Evolutionary conservation across 108 stramenopile species (phyloP), one percentile per base, ranked within the genome.

Genomic region (Pseudonitzschia delicatissima): DNA sequence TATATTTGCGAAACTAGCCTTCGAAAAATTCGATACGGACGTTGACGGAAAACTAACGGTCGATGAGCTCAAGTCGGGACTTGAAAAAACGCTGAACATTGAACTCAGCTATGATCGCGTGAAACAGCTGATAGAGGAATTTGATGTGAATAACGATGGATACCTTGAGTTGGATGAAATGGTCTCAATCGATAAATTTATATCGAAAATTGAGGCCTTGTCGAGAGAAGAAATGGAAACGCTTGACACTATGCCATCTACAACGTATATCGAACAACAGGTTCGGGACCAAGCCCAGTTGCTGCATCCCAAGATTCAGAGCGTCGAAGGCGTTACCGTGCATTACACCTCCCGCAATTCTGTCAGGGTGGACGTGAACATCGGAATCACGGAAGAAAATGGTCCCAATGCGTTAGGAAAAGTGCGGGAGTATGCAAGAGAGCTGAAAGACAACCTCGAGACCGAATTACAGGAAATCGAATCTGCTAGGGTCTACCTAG

Each of bases 251-350:
- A 55, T 42, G 31, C 57, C 52, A 1, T 68, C 67, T 23, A 32
- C 67, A 7, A 27, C 52, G 17, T 52, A 68, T 0, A 55, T 68
- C 31, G 67, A 68, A 32, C 39, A 55, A 26, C 37, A 45, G 25
- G 67, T 68, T 2, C 67, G 67, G 58, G 34, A 68, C 26, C 39
- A 57, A 40, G 67, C 67, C 13, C 29, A 53, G 40, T 40, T 57
- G 26, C 18, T 68, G 57, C 23, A 68, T 32, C 66, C 48, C 28
- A 50, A 51, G 36, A 26, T 50, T 37, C 66, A 35, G 1, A 34
- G 37, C 1, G 67, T 68, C 8, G 31, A 57, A 21, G 44, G 55
- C 20, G 67, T 68, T 4, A 68, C 67, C 27, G 67, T 68, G 3
- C 67, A 68, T 28, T 68, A 45, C 39, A 31, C 37, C 18, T 68